These are phyloP conservation scores for Oryza meyeriana DNA, from an alignment of 176 grass and related monocot genomes.

Conservation along the genomic window DNA sequence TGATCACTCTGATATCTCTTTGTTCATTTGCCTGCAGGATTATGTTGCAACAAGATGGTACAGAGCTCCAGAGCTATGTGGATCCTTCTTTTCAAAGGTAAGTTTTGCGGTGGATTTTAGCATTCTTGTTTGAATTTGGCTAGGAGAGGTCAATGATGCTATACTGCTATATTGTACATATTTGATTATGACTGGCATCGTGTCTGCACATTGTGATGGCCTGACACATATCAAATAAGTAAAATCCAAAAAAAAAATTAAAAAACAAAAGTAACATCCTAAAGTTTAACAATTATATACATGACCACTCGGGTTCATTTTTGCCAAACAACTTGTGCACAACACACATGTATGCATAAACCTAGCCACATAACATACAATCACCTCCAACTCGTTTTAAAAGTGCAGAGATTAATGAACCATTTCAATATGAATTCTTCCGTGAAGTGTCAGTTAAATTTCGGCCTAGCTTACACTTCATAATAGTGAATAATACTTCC, in stretches of 20 bases:
- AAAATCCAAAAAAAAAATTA: neutral
- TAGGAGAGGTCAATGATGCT: neutral
- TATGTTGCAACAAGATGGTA: constrained; percentile 99
- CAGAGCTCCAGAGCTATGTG: constrained; percentile 96
- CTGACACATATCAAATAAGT: neutral
- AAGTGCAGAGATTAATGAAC: neutral
- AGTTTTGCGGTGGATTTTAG: neutral
- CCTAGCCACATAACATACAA: neutral
- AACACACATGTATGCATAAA: neutral
- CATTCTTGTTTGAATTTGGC: constrained; percentile 23
- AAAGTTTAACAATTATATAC: neutral
- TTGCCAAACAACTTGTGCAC: neutral
- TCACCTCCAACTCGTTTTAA: neutral
- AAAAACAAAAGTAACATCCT: neutral
- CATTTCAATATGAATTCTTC: neutral
- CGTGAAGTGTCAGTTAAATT: neutral
- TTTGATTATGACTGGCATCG: neutral
- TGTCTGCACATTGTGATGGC: neutral
- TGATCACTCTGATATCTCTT: constrained; percentile 16
- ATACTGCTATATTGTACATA: neutral
- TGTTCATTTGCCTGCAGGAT: constrained; percentile 60
- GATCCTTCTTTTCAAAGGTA: constrained; percentile 98
- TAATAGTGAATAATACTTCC: neutral
- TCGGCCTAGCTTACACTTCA: neutral
- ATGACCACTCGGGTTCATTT: neutral